Base-by-base conservation (phyloP, 208 protist species). In the Leishmania tropica region DNA sequence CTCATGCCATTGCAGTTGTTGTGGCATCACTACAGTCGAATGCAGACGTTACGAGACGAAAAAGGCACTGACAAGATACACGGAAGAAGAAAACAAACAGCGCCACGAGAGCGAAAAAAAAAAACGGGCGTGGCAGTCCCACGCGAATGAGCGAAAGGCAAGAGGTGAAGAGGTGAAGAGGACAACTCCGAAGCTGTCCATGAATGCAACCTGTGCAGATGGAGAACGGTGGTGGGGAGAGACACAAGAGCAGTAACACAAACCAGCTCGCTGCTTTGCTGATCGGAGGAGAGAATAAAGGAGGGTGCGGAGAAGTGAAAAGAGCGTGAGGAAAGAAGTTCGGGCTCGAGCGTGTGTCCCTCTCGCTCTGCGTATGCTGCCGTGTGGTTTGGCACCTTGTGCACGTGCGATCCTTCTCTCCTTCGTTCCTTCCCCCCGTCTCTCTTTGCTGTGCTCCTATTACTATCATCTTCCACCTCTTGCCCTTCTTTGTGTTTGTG, bases 201-300 rank as follows among this genome's bases (percentile, higher is more conserved):
- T 35, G 21, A 17, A 19, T 67, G 8, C 15, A 1, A 2, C 60
- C 60, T 67, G 68, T 7, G 40, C 37, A 73, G 40, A 42, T 31
- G 60, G 62, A 40, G 58, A 67, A 62, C 19, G 45, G 48, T 37
- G 48, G 48, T 24, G 56, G 47, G 1, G 42, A 75, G 48, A 76
- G 53, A 6, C 11, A 68, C n/a, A 80, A 35, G 31, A 82, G 82
- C 45, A 40, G 17, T 37, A 83, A 71, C 17, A 76, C 3, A 79
- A 76, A 60, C 42, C 13, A 31, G 70, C 48, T 17, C 24, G 28
- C n/a, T n/a, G 0, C 4, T 35, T 31, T 40, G 28, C 11, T 68
- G 13, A 42, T 17, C 31, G 40, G 31, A 13, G 17, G 31, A 42
- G 13, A 54, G 21, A 21, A 48, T 65, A 77, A 77, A 83, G 78